A percentile compares a stretch with the other conserved stretches of the same genome.
Conservation (phyloP, 2,329 filamentous ascomycete species). For the Helotiales sp. region DNA sequence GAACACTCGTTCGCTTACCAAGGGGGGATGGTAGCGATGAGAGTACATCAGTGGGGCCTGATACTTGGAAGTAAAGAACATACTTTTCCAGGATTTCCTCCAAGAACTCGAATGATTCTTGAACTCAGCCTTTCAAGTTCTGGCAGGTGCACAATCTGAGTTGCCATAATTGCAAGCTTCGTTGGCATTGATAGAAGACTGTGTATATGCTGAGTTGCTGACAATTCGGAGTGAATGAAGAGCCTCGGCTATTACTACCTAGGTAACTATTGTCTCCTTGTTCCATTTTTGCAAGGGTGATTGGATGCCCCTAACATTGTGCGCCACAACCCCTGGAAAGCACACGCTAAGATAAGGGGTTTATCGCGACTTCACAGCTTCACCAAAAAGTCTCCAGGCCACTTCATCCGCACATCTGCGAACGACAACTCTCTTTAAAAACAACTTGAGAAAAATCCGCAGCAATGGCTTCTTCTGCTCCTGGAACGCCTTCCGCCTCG, state of each 20-base stretch:
- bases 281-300: too few relatives aligned
- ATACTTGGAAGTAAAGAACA: slow-evolving; percentile 18
- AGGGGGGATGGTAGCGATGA: neutral
- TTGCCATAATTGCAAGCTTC: slow-evolving; percentile 30
- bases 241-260: too few relatives aligned
- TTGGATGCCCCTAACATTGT: too few relatives aligned
- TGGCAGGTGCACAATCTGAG: slow-evolving; percentile 48
- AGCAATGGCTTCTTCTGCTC: slow-evolving; percentile 32
- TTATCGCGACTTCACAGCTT: too few relatives aligned
- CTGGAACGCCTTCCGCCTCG: slow-evolving; percentile 34
- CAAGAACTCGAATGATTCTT: slow-evolving; percentile 79
- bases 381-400: too few relatives aligned
- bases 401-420: neutral
- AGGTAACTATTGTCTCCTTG: too few relatives aligned
- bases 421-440: neutral
- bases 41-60: neutral
- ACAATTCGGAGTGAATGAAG: too few relatives aligned
- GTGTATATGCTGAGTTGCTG: too few relatives aligned
- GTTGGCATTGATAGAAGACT: slow-evolving; percentile 9
- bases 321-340: too few relatives aligned
- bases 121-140: slow-evolving; percentile 77
- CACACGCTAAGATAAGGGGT: too few relatives aligned
- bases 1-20: neutral
- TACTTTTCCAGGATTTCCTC: slow-evolving; percentile 86
- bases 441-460: neutral